Base-by-base conservation (phyloP, 1,284 basidiomycete genomes). In the Trichosporon asahii region DNA sequence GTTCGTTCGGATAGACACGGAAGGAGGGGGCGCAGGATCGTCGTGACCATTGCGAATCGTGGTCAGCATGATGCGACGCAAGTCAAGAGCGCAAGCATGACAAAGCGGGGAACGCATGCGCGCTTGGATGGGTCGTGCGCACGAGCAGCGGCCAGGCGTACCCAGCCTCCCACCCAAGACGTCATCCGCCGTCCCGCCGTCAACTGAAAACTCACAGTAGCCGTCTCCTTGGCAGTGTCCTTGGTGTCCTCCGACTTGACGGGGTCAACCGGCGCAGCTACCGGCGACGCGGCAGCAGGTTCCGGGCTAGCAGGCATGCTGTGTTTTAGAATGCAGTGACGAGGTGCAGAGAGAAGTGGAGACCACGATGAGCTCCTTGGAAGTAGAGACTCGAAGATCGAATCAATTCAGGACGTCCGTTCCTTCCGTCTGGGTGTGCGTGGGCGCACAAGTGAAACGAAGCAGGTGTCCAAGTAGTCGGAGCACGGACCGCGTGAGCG, bases 271-370 rank as follows among this genome's bases (percentile, higher is more conserved):
- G 57, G 57, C 57, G 57, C 57, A 61, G 57, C 3, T 9, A 31
- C 57, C 57, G 57, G 27, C 27, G 57, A 33, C 15, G 57, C 57
- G 23, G n/a, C 57, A 12, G 29, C 57, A n/a, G 57, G 29, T 33
- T 61, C 57, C 57, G 57, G 57, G 29, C 29, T 61, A n/a, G 57
- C 57, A 31, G 57, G 27, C 57, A 61, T 61, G 27, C 7, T 61
- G 57, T 8, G 6, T 31, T 61, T n/a, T 61, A 23, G 29, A n/a
- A 27, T 29, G 25, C 27, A 27, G 21, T 53, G n/a, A 25, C 25
- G 49, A 11, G 15, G 21, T 18, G 49, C 3, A 25, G 12, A 8
- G n/a, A 25, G 21, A 25, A 53, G 49, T 25, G 23, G 9, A 8
- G 49, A 11, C 9, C 49, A 53, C n/a, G 7, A 23, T 53, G 49